Evolutionary conservation across 148 eudicot genomes (phyloP), one percentile per base, ranked within the genome.

Genomic region (Dianthus caryophyllus): DNA sequence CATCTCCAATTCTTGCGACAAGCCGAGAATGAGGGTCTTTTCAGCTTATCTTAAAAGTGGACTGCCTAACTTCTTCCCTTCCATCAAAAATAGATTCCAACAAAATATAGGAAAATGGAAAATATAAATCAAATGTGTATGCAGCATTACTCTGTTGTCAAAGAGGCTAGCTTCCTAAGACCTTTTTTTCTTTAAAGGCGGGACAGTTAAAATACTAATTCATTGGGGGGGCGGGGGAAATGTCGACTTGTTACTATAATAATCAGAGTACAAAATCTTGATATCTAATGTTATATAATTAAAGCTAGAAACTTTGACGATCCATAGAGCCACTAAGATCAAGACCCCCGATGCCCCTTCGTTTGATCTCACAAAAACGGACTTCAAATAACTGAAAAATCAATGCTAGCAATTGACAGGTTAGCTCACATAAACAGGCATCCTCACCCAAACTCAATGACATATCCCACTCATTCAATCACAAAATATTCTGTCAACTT

Each of bases 41-140:
- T 38, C 64, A 16, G 27, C 64, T 36, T 38, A 20, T 36, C 9
- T 27, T 17, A 36, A 18, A 1, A 36, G 10, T 1, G 26, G 47
- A 61, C 8, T 20, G 27, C 47, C 25, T 38, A 38, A 16, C 47
- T 59, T 59, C 29, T 50, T 50, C 10, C 24, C 22, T 6, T 33
- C 62, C 62, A 57, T 30, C 62, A 29, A 17, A 57, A 11, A 57
- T 30, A 29, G 36, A 57, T 30, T 57, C 39, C 21, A 57, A 57
- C 38, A 20, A 57, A 57, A 39, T 12, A 57, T 15, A 57, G 30
- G 41, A 57, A 57, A 27, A 16, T 3, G 62, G 20, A 30, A 30
- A 30, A 30, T 1, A 13, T n/a, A 8, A 15, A 57, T 17, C 39
- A 57, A n/a, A 57, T 57, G 36, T 57, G 30, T 6, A 2, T 29